Evolutionary conservation across 108 stramenopile genomes (phyloP), one percentile per base, ranked within the genome.

Genomic region (Cylindrotheca fusiformis): DNA sequence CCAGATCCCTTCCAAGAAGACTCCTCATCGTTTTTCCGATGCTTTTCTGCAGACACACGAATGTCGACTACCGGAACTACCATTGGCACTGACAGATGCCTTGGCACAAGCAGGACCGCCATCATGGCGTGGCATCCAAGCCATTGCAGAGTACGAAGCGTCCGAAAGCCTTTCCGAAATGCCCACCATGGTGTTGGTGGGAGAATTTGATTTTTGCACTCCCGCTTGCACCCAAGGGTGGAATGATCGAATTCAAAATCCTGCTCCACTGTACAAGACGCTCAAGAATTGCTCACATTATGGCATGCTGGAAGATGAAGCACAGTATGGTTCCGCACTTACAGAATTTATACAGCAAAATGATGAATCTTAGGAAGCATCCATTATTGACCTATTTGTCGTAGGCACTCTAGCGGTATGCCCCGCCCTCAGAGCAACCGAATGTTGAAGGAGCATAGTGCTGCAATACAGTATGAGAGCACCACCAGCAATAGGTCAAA

Each of bases 41-140:
- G 55, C 50, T 48, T 91, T 87, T 60, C 80, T 59, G 5, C 58
- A 68, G 58, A 69, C 44, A 32, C 82, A 91, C 49, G 82, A 87
- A 69, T 91, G 90, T 61, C 74, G 84, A 0, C 20, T 80, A 27
- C 20, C 47, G 0, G 60, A 69, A 22, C 68, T 71, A 36, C 90
- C 90, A 32, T 19, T 68, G 21, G 31, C 66, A 6, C 49, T 91
- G 0, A 70, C 67, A 8, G 80, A 86, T 58, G 74, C 86, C 4
- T 76, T 83, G 53, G 69, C 64, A 1, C 57, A 80, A 29, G 82
- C 82, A 0, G 90, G 84, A 1, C 81, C 74, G 0, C 58, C 76
- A 4, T 70, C 62, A 3, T 60, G 74, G 58, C 58, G 80, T 69
- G 88, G 88, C 3, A 72, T 78, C 1, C 46, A 55, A n/a, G 83